A percentile compares a stretch with the other conserved stretches of the same genome.
phyloP scores from a whole-genome alignment of 805 yeast genomes.

The Soucietia sequanensis region DNA sequence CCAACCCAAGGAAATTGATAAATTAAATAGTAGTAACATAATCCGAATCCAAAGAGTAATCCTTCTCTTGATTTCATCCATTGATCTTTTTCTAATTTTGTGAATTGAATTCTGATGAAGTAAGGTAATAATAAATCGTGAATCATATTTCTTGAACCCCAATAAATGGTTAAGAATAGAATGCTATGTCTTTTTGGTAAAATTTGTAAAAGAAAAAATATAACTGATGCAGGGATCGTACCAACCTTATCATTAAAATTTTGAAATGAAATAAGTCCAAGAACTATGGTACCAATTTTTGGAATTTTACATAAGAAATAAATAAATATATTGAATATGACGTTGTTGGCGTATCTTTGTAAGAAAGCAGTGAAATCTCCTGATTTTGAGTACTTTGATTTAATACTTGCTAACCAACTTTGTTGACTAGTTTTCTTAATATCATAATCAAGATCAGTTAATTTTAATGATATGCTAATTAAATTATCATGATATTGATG shows the following conservation, averaged over 20 bases:
- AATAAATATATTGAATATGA: slow-evolving; percentile 23
- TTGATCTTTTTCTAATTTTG: slow-evolving; percentile 37
- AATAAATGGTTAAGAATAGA: slow-evolving; percentile 40
- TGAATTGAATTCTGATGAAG: slow-evolving; percentile 46
- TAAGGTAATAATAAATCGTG: slow-evolving; percentile 51
- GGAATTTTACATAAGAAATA: slow-evolving; percentile 40
- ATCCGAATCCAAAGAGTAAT: slow-evolving; percentile 54
- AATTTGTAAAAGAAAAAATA: slow-evolving; percentile 34
- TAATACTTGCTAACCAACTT: slow-evolving; percentile 3
- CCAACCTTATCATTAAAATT: slow-evolving; percentile 47
- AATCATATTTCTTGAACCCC: slow-evolving; percentile 46
- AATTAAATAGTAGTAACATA: slow-evolving; percentile 44
- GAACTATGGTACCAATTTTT: slow-evolving; percentile 37
- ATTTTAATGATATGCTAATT: slow-evolving; percentile 9
- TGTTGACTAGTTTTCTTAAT: not conserved
- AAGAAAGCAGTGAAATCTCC: slow-evolving; percentile 20
- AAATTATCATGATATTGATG: slow-evolving; percentile 13
- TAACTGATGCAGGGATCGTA: slow-evolving; percentile 37
- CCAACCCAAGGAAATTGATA: slow-evolving; percentile 44
- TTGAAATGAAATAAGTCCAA: slow-evolving; percentile 44
- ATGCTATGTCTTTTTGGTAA: slow-evolving; percentile 35
- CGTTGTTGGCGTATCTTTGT: slow-evolving; percentile 20
- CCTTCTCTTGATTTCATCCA: slow-evolving; percentile 59
- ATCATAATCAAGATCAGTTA: not conserved
- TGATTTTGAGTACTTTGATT: slow-evolving; percentile 12